Percentiles rank a stretch among this genome's conserved stretches.
Evolutionary conservation across 2,329 filamentous ascomycete genomes (phyloP).

Genomic region (Neofusicoccum kwambonambiense): DNA sequence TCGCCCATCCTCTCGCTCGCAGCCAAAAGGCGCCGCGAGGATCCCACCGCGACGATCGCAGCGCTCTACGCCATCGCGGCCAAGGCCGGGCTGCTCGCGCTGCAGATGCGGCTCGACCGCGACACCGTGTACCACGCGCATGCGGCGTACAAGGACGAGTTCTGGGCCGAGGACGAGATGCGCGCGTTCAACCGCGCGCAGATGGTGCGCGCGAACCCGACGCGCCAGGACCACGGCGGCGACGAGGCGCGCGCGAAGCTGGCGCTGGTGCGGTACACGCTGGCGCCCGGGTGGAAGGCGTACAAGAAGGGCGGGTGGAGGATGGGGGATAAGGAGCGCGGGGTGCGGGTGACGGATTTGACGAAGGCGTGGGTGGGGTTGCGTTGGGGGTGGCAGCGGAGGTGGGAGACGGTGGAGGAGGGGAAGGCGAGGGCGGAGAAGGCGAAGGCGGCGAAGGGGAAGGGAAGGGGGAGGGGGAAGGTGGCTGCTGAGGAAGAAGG

Average conservation of each 20-base stretch:
- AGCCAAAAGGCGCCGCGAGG: no score
- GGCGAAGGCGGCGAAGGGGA: neutral
- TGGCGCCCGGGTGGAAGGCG: neutral
- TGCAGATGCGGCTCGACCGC: constrained; percentile 14
- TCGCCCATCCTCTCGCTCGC: neutral
- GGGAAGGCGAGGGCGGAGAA: neutral
- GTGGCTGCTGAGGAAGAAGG: neutral
- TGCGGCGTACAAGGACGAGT: neutral
- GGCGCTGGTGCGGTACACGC: neutral
- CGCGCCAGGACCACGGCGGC: neutral
- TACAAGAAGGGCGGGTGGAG: constrained; percentile 12
- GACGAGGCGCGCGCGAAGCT: neutral
- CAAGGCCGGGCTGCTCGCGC: neutral
- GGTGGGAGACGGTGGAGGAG: neutral
- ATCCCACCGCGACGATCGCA: no score
- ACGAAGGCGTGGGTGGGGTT: neutral
- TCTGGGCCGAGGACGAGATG: neutral
- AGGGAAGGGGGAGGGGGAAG: neutral
- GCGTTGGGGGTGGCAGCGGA: neutral
- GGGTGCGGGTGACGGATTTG: neutral
- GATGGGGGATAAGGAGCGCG: neutral
- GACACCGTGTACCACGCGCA: neutral
- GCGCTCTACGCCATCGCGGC: neutral
- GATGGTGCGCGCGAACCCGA: neutral
- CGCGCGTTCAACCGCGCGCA: neutral